Evolutionary conservation across 805 yeast genomes (phyloP).

Genomic region (Kregervanrija fluxuum): DNA sequence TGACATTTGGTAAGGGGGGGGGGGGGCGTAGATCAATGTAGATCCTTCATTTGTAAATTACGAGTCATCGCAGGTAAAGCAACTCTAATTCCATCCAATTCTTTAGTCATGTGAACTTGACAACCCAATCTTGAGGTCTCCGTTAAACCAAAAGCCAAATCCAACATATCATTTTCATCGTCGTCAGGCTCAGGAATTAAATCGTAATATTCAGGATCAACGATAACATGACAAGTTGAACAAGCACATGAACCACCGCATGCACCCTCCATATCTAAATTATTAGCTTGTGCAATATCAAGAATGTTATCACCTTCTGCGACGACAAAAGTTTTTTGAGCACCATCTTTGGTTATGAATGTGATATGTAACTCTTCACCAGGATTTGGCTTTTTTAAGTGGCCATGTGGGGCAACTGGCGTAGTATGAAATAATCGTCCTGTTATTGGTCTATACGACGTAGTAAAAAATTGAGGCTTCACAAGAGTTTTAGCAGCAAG

Average conservation of each 20-base stretch:
- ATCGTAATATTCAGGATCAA: constrained; percentile 93
- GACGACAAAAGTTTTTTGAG: constrained; percentile 73
- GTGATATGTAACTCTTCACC: constrained; percentile 90
- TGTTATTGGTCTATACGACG: not conserved
- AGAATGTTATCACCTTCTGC: constrained; percentile 87
- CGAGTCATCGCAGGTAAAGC: constrained; percentile 98
- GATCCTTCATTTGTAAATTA: constrained; percentile 78
- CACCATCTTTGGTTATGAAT: constrained; percentile 87
- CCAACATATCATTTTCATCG: constrained; percentile 98
- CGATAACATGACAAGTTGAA: constrained; percentile 94
- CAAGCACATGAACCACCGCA: constrained; percentile 99
- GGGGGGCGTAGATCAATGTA: constrained; percentile 29
- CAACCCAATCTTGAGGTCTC: constrained; percentile 96
- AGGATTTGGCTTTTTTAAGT: constrained; percentile 80
- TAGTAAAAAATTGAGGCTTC: not conserved
- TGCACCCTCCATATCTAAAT: constrained; percentile 95
- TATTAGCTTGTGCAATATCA: constrained; percentile 92
- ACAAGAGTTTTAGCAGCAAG: not conserved
- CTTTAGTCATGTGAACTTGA: constrained; percentile 84
- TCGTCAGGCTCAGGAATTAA: constrained; percentile 90
- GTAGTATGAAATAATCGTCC: constrained; percentile 14
- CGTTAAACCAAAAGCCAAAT: constrained; percentile 92
- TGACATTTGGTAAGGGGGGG: no score
- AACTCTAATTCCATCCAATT: constrained; percentile 86
- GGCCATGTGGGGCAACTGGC: constrained; percentile 54